These are phyloP conservation scores for Clarireedia monteithiana DNA, from an alignment of 2,329 filamentous ascomycete species.

Conservation along the genomic window DNA sequence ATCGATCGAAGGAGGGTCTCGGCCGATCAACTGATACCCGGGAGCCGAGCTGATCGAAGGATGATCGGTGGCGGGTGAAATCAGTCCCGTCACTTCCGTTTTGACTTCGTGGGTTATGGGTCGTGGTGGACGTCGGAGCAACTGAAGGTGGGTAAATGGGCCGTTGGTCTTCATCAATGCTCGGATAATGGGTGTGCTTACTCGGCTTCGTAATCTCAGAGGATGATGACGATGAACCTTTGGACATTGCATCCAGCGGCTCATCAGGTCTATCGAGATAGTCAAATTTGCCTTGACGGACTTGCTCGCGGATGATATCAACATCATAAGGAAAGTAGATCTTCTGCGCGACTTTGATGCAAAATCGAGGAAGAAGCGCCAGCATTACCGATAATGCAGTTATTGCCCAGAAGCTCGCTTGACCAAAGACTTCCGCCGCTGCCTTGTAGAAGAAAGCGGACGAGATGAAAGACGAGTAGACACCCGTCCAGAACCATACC, in stretches of 20 bases:
- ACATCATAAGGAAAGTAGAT: conserved; percentile 89
- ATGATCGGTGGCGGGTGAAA: conserved; percentile 62
- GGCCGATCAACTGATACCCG: conserved; percentile 53
- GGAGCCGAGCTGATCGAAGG: conserved; percentile 73
- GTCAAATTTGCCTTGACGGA: conserved; percentile 73
- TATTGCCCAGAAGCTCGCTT: conserved; percentile 81
- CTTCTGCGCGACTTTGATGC: conserved; percentile 82
- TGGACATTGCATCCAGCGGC: conserved; percentile 32
- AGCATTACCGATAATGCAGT: conserved; percentile 72
- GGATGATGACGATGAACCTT: conserved; percentile 44
- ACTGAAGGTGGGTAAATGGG: conserved; percentile 92
- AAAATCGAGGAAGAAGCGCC: conserved; percentile 81
- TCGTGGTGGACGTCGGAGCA: conserved; percentile 64
- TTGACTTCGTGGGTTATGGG: conserved; percentile 73
- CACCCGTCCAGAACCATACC: conserved; percentile 92
- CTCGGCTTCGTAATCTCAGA: conserved; percentile 44
- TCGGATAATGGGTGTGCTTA: conserved; percentile 51
- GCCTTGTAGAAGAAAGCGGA: conserved; percentile 70
- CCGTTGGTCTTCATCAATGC: conserved; percentile 77
- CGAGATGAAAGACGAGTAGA: conserved; percentile 50
- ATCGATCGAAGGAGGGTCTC: conserved; percentile 80
- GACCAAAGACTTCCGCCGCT: conserved; percentile 69
- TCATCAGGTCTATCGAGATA: conserved; percentile 43
- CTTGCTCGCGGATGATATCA: conserved; percentile 92
- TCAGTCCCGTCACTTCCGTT: conserved; percentile 93